Evolutionary conservation across 108 stramenopile species (phyloP).

Genomic region (Bacterosira constricta): DNA sequence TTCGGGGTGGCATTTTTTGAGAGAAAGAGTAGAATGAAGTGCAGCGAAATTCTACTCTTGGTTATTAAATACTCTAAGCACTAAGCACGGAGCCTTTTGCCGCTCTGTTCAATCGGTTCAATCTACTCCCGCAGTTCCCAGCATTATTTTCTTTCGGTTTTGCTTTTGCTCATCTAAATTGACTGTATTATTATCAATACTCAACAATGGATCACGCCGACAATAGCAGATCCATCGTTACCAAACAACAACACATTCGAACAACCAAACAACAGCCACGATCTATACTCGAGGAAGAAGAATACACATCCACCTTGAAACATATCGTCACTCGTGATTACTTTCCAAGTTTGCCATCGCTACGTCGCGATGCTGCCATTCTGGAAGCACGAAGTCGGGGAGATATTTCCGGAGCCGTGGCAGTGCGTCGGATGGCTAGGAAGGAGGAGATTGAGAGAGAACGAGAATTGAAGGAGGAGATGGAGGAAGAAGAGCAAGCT

Average conservation of each 20-base stretch:
- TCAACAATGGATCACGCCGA: background rate
- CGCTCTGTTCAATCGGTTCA: too few species aligned
- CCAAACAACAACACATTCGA: background rate
- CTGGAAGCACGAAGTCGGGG: conserved; percentile 56
- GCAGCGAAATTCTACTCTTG: too few species aligned
- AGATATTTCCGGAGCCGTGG: conserved; percentile 68
- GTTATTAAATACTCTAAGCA: too few species aligned
- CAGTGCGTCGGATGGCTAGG: conserved; percentile 66
- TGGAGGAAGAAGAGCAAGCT: conserved; percentile 36
- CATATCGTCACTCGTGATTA: conserved; percentile 77
- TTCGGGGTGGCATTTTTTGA: too few species aligned
- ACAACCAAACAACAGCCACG: conserved; percentile 49
- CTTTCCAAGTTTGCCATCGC: conserved; percentile 57
- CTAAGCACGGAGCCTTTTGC: too few species aligned
- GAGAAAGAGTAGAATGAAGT: too few species aligned
- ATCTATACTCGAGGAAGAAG: conserved; percentile 72
- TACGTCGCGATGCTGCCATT: conserved; percentile 60
- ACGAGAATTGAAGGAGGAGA: conserved; percentile 36
- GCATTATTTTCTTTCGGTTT: too few species aligned
- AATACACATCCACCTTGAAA: conserved; percentile 67
- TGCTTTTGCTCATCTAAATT: too few species aligned
- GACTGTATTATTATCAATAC: too few species aligned
- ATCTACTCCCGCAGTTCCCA: too few species aligned
- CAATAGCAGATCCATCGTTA: background rate
- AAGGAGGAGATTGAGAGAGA: conserved; percentile 49